phyloP scores from a whole-genome alignment of 805 yeast species.

The Pachysolen tannophilus region DNA sequence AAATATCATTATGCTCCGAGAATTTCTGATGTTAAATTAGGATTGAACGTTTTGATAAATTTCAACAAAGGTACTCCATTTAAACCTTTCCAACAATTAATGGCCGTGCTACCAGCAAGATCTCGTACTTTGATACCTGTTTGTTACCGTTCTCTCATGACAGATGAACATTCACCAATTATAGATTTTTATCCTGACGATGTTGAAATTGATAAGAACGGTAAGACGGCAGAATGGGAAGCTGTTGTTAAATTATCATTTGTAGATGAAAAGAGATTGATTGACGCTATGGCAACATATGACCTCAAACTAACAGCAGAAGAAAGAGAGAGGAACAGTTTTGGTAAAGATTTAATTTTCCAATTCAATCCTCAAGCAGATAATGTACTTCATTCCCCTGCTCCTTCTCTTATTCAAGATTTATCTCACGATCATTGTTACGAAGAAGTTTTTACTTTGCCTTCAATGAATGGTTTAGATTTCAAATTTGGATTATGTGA shows the following conservation, averaged over 20 bases:
- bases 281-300: constrained; percentile 63
- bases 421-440: constrained; percentile 73
- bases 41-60: constrained; percentile 53
- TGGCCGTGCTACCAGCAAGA: constrained; percentile 96
- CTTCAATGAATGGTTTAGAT: constrained; percentile 32
- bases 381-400: constrained; percentile 61
- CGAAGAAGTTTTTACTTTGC: constrained; percentile 49
- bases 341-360: constrained; percentile 65
- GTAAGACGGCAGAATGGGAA: constrained; percentile 96
- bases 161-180: constrained; percentile 79
- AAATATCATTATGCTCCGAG: constrained; percentile 90
- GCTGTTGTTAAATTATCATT: constrained; percentile 90
- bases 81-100: constrained; percentile 88
- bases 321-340: constrained; percentile 66
- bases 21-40: constrained; percentile 76
- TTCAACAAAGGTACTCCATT: constrained; percentile 76
- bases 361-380: constrained; percentile 70
- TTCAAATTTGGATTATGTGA: constrained; percentile 50
- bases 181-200: constrained; percentile 85
- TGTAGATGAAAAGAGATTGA: constrained; percentile 75
- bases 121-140: constrained; percentile 73
- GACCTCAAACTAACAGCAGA: constrained; percentile 56
- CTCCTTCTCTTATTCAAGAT: constrained; percentile 70
- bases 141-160: constrained; percentile 75
- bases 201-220: constrained; percentile 85